phyloP scores from a whole-genome alignment of 352 stramenopile species.

The Globisporangium paroecandrum region DNA sequence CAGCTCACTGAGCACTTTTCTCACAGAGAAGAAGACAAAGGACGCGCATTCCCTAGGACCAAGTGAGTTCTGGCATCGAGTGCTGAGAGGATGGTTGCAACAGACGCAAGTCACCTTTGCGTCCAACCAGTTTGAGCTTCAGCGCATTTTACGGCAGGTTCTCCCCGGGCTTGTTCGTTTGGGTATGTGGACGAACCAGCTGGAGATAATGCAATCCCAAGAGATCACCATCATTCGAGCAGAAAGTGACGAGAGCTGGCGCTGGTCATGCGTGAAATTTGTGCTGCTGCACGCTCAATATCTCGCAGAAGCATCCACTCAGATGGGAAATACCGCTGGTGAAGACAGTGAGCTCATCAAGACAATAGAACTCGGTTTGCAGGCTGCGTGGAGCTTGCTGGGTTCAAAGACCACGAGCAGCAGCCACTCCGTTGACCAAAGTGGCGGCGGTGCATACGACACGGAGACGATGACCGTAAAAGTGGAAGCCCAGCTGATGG shows the following conservation, averaged over 20 bases:
- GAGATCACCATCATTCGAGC: neutral
- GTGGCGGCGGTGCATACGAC: neutral
- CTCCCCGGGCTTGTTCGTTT: constrained; percentile 53
- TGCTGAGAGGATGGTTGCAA: constrained; percentile 36
- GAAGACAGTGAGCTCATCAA: neutral
- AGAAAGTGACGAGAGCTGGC: constrained; percentile 14
- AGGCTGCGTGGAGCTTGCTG: constrained; percentile 1
- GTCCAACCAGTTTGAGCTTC: constrained; percentile 65
- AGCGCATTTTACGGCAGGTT: constrained; percentile 55
- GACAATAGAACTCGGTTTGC: neutral
- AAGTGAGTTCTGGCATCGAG: constrained; percentile 28
- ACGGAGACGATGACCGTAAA: constrained; percentile 20
- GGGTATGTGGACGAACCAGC: constrained; percentile 43
- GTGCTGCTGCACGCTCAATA: constrained; percentile 43
- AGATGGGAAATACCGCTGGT: neutral
- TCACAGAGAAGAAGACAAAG: constrained; percentile 13
- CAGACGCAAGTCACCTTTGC: constrained; percentile 42
- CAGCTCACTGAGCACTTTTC: neutral
- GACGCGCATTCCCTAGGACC: neutral
- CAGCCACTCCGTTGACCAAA: neutral
- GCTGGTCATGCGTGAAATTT: constrained; percentile 36
- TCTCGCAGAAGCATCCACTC: constrained; percentile 9
- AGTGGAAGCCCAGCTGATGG: constrained; percentile 29
- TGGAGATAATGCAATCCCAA: constrained; percentile 22
- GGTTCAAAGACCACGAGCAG: neutral